Conservation (phyloP, 257 asterid genomes). For the Solanum megistacrolobum region DNA sequence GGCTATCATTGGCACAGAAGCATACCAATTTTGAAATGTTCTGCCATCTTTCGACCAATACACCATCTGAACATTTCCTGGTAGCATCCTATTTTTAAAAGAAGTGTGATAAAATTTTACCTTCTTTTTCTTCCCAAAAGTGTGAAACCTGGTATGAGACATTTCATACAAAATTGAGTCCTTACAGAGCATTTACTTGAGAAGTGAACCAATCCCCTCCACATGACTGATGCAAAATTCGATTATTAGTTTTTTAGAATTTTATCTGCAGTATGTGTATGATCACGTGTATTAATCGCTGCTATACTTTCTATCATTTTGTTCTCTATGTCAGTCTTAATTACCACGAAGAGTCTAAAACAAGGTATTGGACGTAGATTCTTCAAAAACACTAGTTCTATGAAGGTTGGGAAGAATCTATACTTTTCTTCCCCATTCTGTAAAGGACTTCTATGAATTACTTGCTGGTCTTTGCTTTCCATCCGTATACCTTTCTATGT, state of each 20-base stretch:
- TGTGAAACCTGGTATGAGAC: background rate
- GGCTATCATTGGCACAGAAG: background rate
- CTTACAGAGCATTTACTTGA: background rate
- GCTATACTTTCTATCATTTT: background rate
- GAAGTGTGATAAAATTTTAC: background rate
- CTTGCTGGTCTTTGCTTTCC: background rate
- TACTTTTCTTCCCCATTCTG: background rate
- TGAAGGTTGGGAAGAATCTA: background rate
- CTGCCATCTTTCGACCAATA: background rate
- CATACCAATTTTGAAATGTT: background rate
- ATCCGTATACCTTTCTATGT: background rate
- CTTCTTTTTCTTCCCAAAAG: background rate
- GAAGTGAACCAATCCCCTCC: background rate
- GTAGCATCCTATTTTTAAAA: background rate
- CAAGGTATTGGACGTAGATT: background rate
- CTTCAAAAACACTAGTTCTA: background rate
- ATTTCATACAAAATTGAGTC: background rate
- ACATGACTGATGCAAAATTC: background rate
- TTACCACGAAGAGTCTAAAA: background rate
- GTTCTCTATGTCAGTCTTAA: background rate
- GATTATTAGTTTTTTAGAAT: background rate
- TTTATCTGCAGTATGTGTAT: background rate
- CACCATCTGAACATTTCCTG: background rate
- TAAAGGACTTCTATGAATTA: background rate
- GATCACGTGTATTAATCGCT: background rate